Evolutionary conservation across 768 basidiomycete species (phyloP), one percentile per base, ranked within the genome.

Genomic region (Jaapia argillacea): DNA sequence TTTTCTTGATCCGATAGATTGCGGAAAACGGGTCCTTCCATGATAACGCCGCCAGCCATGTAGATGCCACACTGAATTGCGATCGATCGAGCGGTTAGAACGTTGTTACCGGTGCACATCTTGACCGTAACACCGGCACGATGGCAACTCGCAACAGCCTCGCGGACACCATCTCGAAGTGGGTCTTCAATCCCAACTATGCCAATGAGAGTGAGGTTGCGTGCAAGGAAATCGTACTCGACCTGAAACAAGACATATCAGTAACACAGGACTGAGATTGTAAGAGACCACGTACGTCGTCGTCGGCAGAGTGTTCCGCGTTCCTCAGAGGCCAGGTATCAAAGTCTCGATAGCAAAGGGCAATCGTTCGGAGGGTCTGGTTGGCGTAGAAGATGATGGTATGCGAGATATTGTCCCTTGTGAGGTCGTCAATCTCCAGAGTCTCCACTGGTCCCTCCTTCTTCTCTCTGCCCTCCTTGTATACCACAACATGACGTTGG

Each of bases 71-170:
- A 98, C 55, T 99, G 94, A 1, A 75, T 72, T 18, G 96, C 94
- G 54, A 99, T 99, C 5, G 93, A 96, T n/a, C 91, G 80, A 40
- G 88, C 89, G 0, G 88, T 93, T 41, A 97, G 77, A 40, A 92
- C 89, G 51, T 96, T 97, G 62, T 98, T 94, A 51, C 94, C 96
- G 0, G 96, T 98, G 59, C 90, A 94, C 93, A 97, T 99, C 68
- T 96, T 97, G 66, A 98, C 81, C 18, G 74, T 70, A 10, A 99
- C 92, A 48, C 94, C 93, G 33, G 96, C 94, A 41, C 70, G 74
- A 54, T 79, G 79, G 57, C 93, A 97, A 55, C 87, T 81, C 36
- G 74, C 70, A 36, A 99, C 94, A 14, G 94, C 92, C 7, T 91
- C 75, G 13, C 77, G 77, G 22, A 98, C 96, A 57, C 93, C 91